Evolutionary conservation across 352 stramenopile species (phyloP), one percentile per base, ranked within the genome.

Genomic region (Globisporangium spiculum): DNA sequence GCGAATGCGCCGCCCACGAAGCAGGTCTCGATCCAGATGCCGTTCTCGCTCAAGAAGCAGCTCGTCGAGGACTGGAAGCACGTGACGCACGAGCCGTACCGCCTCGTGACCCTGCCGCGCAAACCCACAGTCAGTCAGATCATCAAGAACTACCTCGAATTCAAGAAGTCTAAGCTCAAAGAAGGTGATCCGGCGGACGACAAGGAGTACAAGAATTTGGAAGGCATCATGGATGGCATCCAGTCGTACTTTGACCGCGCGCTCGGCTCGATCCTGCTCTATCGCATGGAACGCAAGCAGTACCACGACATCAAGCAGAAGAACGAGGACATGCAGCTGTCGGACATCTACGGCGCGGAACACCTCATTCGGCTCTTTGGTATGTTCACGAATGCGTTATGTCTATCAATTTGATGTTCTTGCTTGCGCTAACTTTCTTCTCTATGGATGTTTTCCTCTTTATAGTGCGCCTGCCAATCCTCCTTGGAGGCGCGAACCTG

Each of bases 331-430:
- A 79, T 77, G 65, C 80, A 80, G 41, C 79, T 94, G 22, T 94
- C 89, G n/a, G 76, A 97, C 70, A 88, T 98, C 30, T 98, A 98
- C 69, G 92, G 92, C 26, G 91, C 86, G 18, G 91, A 98, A 67
- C 91, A 98, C 58, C 77, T 98, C 5, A 79, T 98, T 26, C 80
- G 93, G 53, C 74, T 98, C 22, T 97, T 98, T 74, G 81, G 91
- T 91, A 68, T 75, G 80, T 56, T 59, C 12, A 10, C 55, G 6
- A 63, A 24, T 18, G 9, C 60, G 22, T 9, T 22, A 9, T n/a
- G 1, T 68, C 12, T 58, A 41, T 30, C 52, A 64, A 4, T 27
- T 41, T 10, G 22, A 54, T 18, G 32, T 64, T 7, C 55, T 56
- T 34, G 10, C 9, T 12, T 41, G 36, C 3, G 12, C 10, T 41